Percentiles rank a stretch among this genome's conserved stretches.
These are phyloP conservation scores for Naganishia kalamii DNA, from an alignment of 768 basidiomycete species.

Conservation along the genomic window DNA sequence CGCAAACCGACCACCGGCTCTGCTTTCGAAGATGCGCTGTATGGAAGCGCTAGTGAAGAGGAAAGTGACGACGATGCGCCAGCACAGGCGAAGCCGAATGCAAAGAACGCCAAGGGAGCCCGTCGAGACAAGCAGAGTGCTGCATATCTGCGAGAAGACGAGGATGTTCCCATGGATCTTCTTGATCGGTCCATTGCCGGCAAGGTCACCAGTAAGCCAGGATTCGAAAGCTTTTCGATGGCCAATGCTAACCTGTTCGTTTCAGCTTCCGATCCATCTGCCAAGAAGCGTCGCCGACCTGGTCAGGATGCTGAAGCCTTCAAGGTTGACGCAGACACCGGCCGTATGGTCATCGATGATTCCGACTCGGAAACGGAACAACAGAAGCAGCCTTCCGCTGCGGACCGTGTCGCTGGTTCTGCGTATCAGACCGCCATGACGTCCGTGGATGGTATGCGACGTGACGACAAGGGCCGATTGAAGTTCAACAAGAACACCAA, in stretches of 20 bases:
- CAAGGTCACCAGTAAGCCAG: conserved; percentile 44
- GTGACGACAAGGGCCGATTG: conserved; percentile 73
- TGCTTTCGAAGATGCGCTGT: conserved; percentile 94
- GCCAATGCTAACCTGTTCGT: conserved; percentile 46
- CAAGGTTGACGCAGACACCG: conserved; percentile 65
- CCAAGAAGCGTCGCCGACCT: conserved; percentile 53
- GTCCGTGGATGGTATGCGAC: conserved; percentile 81
- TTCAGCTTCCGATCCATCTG: conserved; percentile 40
- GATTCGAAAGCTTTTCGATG: neutral
- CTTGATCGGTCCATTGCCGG: conserved; percentile 59
- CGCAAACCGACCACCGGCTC: conserved; percentile 62
- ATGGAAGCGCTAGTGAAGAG: conserved; percentile 86
- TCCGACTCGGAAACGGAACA: conserved; percentile 51
- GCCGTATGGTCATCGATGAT: conserved; percentile 50
- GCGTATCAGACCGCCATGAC: conserved; percentile 79
- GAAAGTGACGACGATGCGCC: conserved; percentile 43
- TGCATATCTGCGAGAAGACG: conserved; percentile 71
- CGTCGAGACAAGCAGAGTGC: conserved; percentile 50
- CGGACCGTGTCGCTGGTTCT: conserved; percentile 47
- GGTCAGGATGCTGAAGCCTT: conserved; percentile 80
- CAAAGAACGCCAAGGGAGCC: conserved; percentile 37
- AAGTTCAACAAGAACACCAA: conserved; percentile 98
- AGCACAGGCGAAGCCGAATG: conserved; percentile 11
- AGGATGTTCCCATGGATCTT: conserved; percentile 92
- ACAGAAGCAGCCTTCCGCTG: conserved; percentile 5